phyloP scores from a whole-genome alignment of 805 yeast species.

The Yueomyces sp. region DNA sequence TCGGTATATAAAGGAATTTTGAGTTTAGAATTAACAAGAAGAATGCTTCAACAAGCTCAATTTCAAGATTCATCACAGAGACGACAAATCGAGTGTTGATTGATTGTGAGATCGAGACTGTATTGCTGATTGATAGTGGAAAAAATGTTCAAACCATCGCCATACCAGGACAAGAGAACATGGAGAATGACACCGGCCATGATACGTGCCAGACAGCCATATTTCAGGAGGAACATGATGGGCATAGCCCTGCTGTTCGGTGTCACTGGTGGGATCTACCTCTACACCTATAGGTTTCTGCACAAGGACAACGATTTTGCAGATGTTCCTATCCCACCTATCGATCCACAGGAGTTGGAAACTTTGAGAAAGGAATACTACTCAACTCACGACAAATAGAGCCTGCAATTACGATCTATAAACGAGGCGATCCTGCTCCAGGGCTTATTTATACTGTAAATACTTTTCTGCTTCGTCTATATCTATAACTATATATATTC shows the following conservation, averaged over 20 bases:
- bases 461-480: too few relatives aligned
- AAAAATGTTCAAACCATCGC: conserved; percentile 26
- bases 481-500: too few relatives aligned
- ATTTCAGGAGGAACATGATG: conserved; percentile 61
- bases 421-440: neutral
- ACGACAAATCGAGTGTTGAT: too few relatives aligned
- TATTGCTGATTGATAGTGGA: too few relatives aligned
- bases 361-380: conserved; percentile 64
- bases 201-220: conserved; percentile 80
- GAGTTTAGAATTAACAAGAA: too few relatives aligned
- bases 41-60: too few relatives aligned
- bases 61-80: too few relatives aligned
- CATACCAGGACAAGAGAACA: conserved; percentile 51
- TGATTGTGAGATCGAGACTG: too few relatives aligned
- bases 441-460: neutral
- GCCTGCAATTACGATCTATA: neutral
- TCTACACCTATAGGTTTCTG: conserved; percentile 50
- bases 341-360: conserved; percentile 62
- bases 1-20: too few relatives aligned
- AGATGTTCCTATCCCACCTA: conserved; percentile 91
- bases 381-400: neutral
- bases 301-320: conserved; percentile 64
- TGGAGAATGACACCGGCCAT: conserved; percentile 90
- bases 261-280: conserved; percentile 55
- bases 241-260: conserved; percentile 45